A percentile compares a stretch with the other conserved stretches of the same genome.
Conservation (phyloP, 495 filamentous ascomycete species). For the Xylaria telfairii region DNA sequence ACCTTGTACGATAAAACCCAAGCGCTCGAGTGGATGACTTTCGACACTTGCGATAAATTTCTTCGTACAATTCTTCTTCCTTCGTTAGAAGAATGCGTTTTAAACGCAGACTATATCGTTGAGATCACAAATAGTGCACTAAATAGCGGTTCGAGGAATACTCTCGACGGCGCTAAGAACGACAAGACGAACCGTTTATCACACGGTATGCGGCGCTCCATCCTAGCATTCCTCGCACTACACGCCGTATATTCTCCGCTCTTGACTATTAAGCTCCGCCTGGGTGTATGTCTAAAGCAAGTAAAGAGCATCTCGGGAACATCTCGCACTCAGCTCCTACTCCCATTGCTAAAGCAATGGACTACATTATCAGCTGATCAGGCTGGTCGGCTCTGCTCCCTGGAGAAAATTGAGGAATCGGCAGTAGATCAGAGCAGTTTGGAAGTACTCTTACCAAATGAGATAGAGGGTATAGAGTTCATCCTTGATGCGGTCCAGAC, state of each 20-base stretch:
- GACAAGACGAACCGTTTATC: constrained; percentile 63
- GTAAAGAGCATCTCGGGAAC: constrained; percentile 69
- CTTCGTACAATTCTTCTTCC: constrained; percentile 69
- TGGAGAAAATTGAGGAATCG: constrained; percentile 65
- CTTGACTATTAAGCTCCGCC: constrained; percentile 66
- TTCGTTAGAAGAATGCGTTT: constrained; percentile 78
- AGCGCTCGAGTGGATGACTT: constrained; percentile 63
- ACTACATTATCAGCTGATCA: constrained; percentile 50
- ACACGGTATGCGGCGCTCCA: constrained; percentile 64
- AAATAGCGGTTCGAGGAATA: constrained; percentile 49
- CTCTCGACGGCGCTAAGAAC: constrained; percentile 43
- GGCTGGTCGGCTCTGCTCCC: constrained; percentile 41
- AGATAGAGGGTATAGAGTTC: constrained; percentile 67
- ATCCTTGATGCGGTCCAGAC: constrained; percentile 62
- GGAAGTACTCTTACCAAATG: constrained; percentile 67
- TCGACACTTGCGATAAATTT: constrained; percentile 62
- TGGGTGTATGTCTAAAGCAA: constrained; percentile 74
- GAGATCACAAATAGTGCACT: constrained; percentile 64
- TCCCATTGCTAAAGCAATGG: constrained; percentile 74
- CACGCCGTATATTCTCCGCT: constrained; percentile 73
- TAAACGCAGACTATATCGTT: constrained; percentile 71
- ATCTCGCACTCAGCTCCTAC: constrained; percentile 70
- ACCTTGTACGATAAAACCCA: constrained; percentile 58
- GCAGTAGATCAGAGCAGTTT: constrained; percentile 66
- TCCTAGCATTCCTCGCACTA: constrained; percentile 75